These are phyloP conservation scores for Cercospora zeae-maydis DNA, from an alignment of 2,329 filamentous ascomycete species.

Conservation along the genomic window DNA sequence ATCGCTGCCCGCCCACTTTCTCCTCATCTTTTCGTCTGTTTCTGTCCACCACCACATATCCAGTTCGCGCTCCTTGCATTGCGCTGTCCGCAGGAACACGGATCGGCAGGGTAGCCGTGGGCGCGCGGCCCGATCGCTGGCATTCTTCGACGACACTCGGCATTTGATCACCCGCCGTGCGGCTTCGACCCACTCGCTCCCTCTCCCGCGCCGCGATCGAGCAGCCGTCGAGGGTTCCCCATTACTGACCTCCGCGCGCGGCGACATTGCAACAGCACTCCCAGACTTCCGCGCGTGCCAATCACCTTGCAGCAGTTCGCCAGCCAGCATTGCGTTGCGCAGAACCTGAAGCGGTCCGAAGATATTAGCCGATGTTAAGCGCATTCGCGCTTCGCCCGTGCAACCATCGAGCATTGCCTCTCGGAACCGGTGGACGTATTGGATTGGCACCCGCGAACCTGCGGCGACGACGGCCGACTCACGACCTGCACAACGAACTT, in stretches of 20 bases:
- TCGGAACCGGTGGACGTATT: not conserved
- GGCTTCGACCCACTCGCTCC: conserved; percentile 3
- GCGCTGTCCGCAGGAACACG: not conserved
- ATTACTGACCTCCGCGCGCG: not conserved
- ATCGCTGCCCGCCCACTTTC: conserved; percentile 22
- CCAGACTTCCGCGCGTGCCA: not conserved
- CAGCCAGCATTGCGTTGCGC: not conserved
- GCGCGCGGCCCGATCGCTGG: conserved; percentile 3
- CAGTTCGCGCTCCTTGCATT: conserved; percentile 16
- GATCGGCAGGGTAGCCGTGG: not conserved
- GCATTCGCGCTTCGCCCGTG: conserved; percentile 13
- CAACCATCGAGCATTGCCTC: conserved; percentile 7
- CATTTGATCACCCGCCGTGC: not conserved
- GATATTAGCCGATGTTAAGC: conserved; percentile 19
- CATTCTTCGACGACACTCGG: conserved; percentile 11
- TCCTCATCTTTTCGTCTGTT: conserved; percentile 15
- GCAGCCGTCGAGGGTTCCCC: conserved; percentile 5
- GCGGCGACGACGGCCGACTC: conserved; percentile 8
- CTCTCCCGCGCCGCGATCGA: conserved; percentile 22
- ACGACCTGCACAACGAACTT: conserved; percentile 1
- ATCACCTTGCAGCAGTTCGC: not conserved
- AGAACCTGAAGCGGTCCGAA: conserved; percentile 2
- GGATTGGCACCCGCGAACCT: conserved; percentile 1
- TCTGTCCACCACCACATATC: conserved; percentile 13
- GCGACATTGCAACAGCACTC: not conserved